Conservation (phyloP, 345 rosid species). For the Pelargonium nanum region DNA sequence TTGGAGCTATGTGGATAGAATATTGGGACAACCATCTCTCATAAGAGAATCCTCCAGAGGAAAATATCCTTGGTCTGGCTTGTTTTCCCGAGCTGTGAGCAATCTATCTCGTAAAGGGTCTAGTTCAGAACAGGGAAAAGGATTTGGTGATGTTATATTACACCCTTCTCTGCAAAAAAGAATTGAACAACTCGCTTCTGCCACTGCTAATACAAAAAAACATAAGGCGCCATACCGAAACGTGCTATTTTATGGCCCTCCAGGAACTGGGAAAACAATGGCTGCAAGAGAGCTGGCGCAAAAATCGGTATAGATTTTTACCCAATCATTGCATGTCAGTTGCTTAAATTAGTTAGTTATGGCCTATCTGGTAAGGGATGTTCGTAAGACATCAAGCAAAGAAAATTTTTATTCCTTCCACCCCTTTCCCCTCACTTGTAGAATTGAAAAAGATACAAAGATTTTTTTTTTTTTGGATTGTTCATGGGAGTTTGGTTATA, state of each 20-base stretch:
- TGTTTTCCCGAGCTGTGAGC: constrained; percentile 33
- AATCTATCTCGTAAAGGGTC: constrained; percentile 37
- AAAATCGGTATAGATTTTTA: constrained; percentile 60
- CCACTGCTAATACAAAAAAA: constrained; percentile 93
- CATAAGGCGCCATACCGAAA: constrained; percentile 94
- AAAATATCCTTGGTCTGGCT: constrained; percentile 95
- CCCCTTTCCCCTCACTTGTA: not conserved
- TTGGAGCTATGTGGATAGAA: constrained; percentile 96
- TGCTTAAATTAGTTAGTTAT: constrained; percentile 1
- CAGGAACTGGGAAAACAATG: constrained; percentile 99
- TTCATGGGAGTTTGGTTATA: not conserved
- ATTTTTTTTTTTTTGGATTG: too few species aligned
- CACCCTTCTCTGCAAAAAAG: constrained; percentile 82
- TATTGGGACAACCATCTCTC: constrained; percentile 95
- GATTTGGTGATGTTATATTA: constrained; percentile 90
- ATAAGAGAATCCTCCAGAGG: constrained; percentile 98
- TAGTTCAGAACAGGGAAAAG: constrained; percentile 46
- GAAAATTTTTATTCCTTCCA: not conserved
- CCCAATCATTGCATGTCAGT: not conserved
- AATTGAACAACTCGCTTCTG: constrained; percentile 71
- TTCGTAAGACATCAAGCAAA: not conserved
- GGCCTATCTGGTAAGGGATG: not conserved
- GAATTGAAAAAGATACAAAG: not conserved
- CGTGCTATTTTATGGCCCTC: constrained; percentile 96
- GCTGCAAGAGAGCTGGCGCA: constrained; percentile 89